Evolutionary conservation across 768 basidiomycete genomes (phyloP), one percentile per base, ranked within the genome.

Genomic region (Mrakia blollopis): DNA sequence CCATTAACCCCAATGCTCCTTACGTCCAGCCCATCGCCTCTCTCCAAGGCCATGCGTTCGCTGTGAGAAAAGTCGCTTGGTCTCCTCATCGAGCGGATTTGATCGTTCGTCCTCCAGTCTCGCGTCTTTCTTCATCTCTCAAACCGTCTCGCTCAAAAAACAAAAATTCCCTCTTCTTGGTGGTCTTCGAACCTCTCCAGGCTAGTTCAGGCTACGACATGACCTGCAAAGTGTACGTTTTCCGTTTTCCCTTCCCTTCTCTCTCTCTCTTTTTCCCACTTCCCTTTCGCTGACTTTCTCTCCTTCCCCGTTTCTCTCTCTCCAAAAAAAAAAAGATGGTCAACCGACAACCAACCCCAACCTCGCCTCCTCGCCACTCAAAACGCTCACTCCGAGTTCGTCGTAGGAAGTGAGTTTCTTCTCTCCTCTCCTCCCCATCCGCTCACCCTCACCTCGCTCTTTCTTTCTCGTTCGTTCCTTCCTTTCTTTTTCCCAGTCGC

Each of bases 381-480:
- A 80, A 30, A 82, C 91, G 77, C 83, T 9, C 96, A 98, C 82
- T 95, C 92, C 2, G 96, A 98, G 84, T 98, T 98, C 83, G 93
- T 96, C 32, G 91, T 92, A 60, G 95, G 93, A 0, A 91, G 92
- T 81, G 87, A 21, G 73, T 28, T 16, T 32, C 23, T 7, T 14
- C 8, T 11, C 35, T 44, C 65, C 62, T 35, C 30, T 63, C 35
- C 3, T 32, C 62, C 7, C 8, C 28, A 8, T n/a, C 37, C 62
- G 32, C n/a, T n/a, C n/a, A 32, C 62, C 30, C 11, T 39, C 30
- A 6, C 28, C 28, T 57, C n/a, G 0, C 23, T 16, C 71, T n/a
- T 18, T 21, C 71, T 21, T 23, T 57, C 25, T 39, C 37, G 32
- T 28, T n/a, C n/a, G n/a, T n/a, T n/a, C n/a, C n/a, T 8, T 28